These are phyloP conservation scores for Trichoderma brevicompactum DNA, from an alignment of 2,329 filamentous ascomycete genomes.

Conservation along the genomic window DNA sequence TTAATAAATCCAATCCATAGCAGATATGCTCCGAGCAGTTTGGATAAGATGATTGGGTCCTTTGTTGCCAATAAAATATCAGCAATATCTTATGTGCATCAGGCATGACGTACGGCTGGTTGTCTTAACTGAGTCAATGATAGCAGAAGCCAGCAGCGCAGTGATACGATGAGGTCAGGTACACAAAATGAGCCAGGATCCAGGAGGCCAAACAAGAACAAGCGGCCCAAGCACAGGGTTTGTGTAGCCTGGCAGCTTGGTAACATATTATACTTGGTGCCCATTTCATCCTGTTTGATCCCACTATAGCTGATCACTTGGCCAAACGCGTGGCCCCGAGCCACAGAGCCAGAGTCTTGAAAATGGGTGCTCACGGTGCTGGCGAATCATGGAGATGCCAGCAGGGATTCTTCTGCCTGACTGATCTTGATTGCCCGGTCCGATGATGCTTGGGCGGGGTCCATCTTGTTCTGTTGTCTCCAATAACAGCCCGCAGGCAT, in stretches of 20 bases:
- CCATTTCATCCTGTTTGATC: background rate
- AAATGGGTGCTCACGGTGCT: background rate
- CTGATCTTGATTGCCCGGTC: slow-evolving; percentile 23
- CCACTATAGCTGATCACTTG: background rate
- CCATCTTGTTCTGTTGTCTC: background rate
- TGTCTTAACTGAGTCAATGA: slow-evolving; percentile 7
- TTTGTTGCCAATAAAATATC: background rate
- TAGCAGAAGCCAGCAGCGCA: background rate
- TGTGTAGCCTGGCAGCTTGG: background rate
- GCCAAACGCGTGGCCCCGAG: slow-evolving; percentile 8
- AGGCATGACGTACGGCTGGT: slow-evolving; percentile 4
- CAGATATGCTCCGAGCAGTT: background rate
- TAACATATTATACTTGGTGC: too few relatives aligned
- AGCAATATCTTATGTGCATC: background rate
- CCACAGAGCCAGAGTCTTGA: slow-evolving; percentile 17
- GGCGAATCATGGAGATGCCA: slow-evolving; percentile 17
- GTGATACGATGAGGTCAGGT: slow-evolving; percentile 13
- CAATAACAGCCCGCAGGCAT: slow-evolving; percentile 5
- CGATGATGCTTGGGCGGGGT: slow-evolving; percentile 18
- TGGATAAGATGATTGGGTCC: background rate
- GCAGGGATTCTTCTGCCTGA: background rate
- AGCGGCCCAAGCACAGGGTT: background rate
- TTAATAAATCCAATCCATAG: background rate
- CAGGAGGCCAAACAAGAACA: slow-evolving; percentile 1
- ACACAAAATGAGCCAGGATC: background rate